Evolutionary conservation across 2,329 filamentous ascomycete species (phyloP), one percentile per base, ranked within the genome.

Genomic region (Aspergillus tanneri): DNA sequence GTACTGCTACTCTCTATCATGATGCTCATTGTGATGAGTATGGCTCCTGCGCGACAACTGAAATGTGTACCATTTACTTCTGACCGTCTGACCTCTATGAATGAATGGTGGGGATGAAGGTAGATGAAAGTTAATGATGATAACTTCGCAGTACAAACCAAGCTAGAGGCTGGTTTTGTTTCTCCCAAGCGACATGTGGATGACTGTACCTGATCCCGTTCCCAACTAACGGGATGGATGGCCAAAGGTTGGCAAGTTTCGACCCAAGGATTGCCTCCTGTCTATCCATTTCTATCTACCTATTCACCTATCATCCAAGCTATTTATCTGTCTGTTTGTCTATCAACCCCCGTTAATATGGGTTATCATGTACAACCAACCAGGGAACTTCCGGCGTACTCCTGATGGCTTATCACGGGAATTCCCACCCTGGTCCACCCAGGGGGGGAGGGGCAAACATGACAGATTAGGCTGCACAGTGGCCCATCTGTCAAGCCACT

Each of bases 111-210:
- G 30, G 16, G 12, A 14, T 18, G 14, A 16, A 34, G 30, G 22
- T 22, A 9, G 36, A 38, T 38, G 21, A 25, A n/a, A n/a, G n/a
- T n/a, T 36, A 22, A 43, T 37, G 3, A 37, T 36, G 23, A 45
- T 38, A 45, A 28, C 24, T 28, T 38, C 36, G 14, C 34, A 38
- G 32, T 27, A 37, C 24, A 36, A 22, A 19, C 9, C 25, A 25
- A 27, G 32, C 32, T 22, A 14, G n/a, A n/a, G n/a, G 38, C 21
- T 38, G 22, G 11, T 38, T 38, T 38, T 23, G 22, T 12, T 38
- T 35, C 37, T 27, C 43, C 24, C 34, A 45, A 27, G 43, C 43
- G 43, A 45, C 43, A 28, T 22, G 32, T 28, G 34, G 32, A 45
- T 14, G n/a, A n/a, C 11, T 16, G 42, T 44, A 44, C 42, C 42